Evolutionary conservation across 139 green algal genomes (phyloP).

Genomic region (Zygnema cylindricum): DNA sequence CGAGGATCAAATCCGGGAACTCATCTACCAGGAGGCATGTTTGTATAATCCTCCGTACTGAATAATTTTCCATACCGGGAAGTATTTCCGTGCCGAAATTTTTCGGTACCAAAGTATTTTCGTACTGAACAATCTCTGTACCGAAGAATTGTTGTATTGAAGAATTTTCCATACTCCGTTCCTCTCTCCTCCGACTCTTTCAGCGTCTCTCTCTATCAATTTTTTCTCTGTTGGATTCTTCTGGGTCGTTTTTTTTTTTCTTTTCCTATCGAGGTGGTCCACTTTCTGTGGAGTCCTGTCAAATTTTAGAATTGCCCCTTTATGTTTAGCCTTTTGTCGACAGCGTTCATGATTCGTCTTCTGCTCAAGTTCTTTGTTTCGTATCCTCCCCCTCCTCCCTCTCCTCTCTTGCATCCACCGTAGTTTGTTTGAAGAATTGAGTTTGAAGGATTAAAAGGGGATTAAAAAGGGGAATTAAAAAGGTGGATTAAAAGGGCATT

Average conservation of each 20-base stretch:
- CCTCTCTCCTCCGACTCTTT: not conserved
- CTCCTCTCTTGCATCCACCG: no score
- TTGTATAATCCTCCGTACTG: conserved; percentile 19
- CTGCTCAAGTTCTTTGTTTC: no score
- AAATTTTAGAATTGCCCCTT: not conserved
- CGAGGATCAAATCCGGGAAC: conserved; percentile 46
- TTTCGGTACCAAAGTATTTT: no score
- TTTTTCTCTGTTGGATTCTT: not conserved
- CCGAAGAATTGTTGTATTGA: no score
- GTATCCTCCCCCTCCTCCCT: no score
- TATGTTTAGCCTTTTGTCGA: no score
- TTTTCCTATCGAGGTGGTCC: not conserved
- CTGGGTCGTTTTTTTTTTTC: not conserved
- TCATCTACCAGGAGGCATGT: conserved; percentile 57
- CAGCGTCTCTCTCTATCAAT: not conserved
- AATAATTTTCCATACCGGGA: not conserved
- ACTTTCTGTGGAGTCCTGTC: not conserved
- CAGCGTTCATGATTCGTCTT: no score
- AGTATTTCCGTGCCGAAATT: not conserved
- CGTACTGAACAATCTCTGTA: no score
- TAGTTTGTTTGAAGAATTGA: no score
- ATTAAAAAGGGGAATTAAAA: no score
- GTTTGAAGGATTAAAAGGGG: no score
- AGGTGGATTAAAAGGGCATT: no score
- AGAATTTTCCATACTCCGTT: not conserved